These are phyloP conservation scores for Nyctanthes arbortristis DNA, from an alignment of 257 asterid genomes.

Conservation along the genomic window DNA sequence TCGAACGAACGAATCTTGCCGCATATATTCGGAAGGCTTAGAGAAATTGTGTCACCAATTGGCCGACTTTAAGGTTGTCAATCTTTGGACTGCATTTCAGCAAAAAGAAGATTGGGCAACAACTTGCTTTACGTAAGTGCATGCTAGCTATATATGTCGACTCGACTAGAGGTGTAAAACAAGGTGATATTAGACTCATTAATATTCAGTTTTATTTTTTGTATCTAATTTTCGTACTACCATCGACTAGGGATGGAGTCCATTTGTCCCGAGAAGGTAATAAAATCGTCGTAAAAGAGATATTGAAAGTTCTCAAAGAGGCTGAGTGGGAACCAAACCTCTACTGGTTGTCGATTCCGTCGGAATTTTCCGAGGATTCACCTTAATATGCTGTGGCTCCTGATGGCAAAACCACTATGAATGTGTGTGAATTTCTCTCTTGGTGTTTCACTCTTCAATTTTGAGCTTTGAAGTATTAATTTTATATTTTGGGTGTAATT, in stretches of 20 bases:
- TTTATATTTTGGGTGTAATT: no score
- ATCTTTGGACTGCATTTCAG: conserved; percentile 70
- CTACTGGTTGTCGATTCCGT: conserved; percentile 49
- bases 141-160: no score
- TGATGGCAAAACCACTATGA: conserved; percentile 40
- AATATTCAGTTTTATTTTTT: no score
- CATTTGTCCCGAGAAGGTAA: conserved; percentile 60
- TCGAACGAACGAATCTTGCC: conserved; percentile 58
- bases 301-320: conserved; percentile 52
- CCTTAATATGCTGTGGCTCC: conserved; percentile 36
- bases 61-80: conserved; percentile 50
- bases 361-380: conserved; percentile 45
- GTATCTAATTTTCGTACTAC: no score
- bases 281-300: conserved; percentile 54
- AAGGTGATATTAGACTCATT: no score
- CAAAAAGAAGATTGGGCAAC: conserved; percentile 63
- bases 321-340: conserved; percentile 68
- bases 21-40: conserved; percentile 66
- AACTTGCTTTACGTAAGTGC: conserved; percentile 61
- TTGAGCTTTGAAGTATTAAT: no score
- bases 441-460: no score
- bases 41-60: conserved; percentile 46
- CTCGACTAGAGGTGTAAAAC: no score
- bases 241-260: conserved; percentile 71
- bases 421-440: conserved; percentile 25